Conservation (phyloP, 768 basidiomycete genomes). For the Lentinula boryana region DNA sequence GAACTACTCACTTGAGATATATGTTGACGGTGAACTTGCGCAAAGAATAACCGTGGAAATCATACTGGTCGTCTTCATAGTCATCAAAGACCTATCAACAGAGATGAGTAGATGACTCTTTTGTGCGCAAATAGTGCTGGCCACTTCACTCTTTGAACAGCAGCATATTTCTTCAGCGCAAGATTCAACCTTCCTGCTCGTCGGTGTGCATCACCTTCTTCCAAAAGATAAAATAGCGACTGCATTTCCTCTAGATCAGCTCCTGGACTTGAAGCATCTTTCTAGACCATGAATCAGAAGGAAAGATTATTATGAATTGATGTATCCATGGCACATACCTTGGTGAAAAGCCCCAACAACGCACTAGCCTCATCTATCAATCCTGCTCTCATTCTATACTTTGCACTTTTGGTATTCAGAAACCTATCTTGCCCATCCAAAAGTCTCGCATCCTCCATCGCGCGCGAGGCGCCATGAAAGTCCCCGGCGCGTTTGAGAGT, state of each 20-base stretch:
- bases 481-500: constrained; percentile 87
- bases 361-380: constrained; percentile 69
- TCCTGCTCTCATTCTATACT: constrained; percentile 84
- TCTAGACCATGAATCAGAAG: constrained; percentile 40
- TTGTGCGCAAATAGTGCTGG: not conserved
- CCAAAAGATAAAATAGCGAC: constrained; percentile 77
- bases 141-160: constrained; percentile 59
- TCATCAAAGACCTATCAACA: constrained; percentile 68
- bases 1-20: constrained; percentile 66
- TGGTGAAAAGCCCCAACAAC: constrained; percentile 84
- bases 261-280: constrained; percentile 71
- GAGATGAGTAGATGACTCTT: not conserved
- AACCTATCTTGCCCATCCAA: constrained; percentile 95
- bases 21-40: constrained; percentile 84
- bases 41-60: constrained; percentile 94
- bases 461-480: constrained; percentile 60
- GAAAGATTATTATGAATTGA: not conserved
- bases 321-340: constrained; percentile 42
- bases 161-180: constrained; percentile 82
- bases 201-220: constrained; percentile 71
- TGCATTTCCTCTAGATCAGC: constrained; percentile 95
- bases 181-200: constrained; percentile 60
- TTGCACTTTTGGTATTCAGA: constrained; percentile 89
- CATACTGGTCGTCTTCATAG: constrained; percentile 93
- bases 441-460: constrained; percentile 74